Conservation (phyloP, 2,329 filamentous ascomycete genomes). For the Curvularia verruculosa region DNA sequence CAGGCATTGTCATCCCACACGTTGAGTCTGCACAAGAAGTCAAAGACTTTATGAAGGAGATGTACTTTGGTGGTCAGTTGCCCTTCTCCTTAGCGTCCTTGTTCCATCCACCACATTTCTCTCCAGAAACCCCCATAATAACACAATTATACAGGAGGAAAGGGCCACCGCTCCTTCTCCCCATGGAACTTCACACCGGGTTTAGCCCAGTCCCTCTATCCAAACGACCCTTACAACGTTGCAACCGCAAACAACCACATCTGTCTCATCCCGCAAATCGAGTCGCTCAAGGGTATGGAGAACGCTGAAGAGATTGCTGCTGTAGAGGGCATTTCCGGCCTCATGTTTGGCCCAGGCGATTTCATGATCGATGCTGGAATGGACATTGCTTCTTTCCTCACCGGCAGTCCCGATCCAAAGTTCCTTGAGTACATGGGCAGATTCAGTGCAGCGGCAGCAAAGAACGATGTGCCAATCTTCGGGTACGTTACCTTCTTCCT, state of each 20-base stretch:
- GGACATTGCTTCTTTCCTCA: conserved; percentile 21
- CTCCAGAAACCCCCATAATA: not conserved
- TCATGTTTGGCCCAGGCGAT: conserved; percentile 39
- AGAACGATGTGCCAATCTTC: conserved; percentile 30
- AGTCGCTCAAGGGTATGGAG: conserved; percentile 33
- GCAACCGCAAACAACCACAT: conserved; percentile 33
- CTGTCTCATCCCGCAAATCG: conserved; percentile 36
- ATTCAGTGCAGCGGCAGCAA: conserved; percentile 29
- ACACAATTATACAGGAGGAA: not conserved
- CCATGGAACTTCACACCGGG: conserved; percentile 37
- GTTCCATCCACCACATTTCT: not conserved
- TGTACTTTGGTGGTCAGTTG: conserved; percentile 25
- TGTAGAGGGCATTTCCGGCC: conserved; percentile 28
- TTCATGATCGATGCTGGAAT: conserved; percentile 35
- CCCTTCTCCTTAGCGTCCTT: not conserved
- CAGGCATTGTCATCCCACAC: conserved; percentile 34
- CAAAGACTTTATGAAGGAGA: conserved; percentile 30
- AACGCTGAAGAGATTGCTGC: conserved; percentile 38
- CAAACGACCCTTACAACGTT: conserved; percentile 34
- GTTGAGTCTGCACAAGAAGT: conserved; percentile 33
- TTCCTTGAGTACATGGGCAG: conserved; percentile 28
- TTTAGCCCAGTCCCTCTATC: conserved; percentile 25
- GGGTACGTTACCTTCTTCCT: conserved; percentile 20
- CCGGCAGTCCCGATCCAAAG: conserved; percentile 23
- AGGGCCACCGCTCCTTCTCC: conserved; percentile 34